Base-by-base conservation (phyloP, 2,329 filamentous ascomycete genomes). In the Elsinoe ampelina region DNA sequence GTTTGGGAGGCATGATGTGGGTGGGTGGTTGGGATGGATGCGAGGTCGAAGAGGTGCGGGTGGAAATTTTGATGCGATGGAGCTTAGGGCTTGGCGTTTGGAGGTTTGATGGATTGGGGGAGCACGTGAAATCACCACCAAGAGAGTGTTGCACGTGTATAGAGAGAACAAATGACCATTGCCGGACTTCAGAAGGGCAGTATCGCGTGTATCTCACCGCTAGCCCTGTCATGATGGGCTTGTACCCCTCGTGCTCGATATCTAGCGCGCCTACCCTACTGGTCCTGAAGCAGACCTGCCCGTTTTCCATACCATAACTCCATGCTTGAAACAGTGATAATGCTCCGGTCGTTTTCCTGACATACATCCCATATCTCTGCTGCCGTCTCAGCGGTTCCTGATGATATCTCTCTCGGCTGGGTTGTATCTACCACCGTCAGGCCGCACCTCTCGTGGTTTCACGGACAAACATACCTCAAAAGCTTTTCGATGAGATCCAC, bases 401-500 rank as follows among this genome's bases (percentile, higher is more conserved):
- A 69, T 62, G 55, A 70, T 68, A 42, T 71, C 67, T 55, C 69
- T 65, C 67, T 71, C 69, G 38, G 66, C 66, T 32, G 68, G 69
- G 59, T 71, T 71, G 63, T 70, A 70, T 42, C 65, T 67, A 52
- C 7, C 17, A 13, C 5, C 5, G n/a, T 51, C 15, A 51, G 45
- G 22, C 2, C 11, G 2, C 17, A 15, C 26, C 19, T 36, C 17
- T n/a, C 43, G 36, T 13, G 2, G 15, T 11, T 12, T 30, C 12
- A 12, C 2, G 22, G 5, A 19, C 19, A 2, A 35, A 66, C 81
- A 65, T 84, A 95, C 88, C 92, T 89, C 63, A 98, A 83, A 52
- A 98, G 83, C 76, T 98, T 98, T 80, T 98, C 93, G 66, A 98
- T 96, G 61, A 98, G 79, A 72, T 98, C 93, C 67, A 98, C 93